A percentile compares a stretch with the other conserved stretches of the same genome.
These are phyloP conservation scores for Hymenoscyphus occultus DNA, from an alignment of 2,329 filamentous ascomycete genomes.

Conservation along the genomic window DNA sequence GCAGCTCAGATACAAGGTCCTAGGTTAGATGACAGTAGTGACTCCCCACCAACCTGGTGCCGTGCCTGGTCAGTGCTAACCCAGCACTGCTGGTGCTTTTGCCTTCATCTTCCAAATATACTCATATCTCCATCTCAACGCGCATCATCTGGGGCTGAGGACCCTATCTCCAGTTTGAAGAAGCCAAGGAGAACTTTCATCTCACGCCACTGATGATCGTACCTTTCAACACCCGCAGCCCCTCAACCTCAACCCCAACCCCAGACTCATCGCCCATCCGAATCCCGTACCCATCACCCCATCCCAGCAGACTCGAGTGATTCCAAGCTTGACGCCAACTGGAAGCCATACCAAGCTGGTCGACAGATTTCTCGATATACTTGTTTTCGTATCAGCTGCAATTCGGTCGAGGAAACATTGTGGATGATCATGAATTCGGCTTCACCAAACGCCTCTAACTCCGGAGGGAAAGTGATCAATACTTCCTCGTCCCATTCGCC, in stretches of 20 bases:
- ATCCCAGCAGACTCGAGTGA: background rate
- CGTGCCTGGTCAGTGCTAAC: background rate
- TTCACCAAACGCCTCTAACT: slow-evolving; percentile 30
- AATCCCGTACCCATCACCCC: background rate
- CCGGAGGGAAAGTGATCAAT: slow-evolving; percentile 35
- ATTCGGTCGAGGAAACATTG: background rate
- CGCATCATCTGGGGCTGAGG: slow-evolving; percentile 1
- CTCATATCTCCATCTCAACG: background rate
- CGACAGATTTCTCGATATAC: background rate
- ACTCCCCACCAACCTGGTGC: background rate
- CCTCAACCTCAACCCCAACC: background rate
- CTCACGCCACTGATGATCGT: background rate
- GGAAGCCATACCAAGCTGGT: background rate
- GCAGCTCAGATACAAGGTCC: background rate
- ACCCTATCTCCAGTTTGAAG: background rate
- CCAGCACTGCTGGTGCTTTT: slow-evolving; percentile 1
- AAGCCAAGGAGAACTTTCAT: background rate
- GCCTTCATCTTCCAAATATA: background rate
- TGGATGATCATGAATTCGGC: slow-evolving; percentile 35
- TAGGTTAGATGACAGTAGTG: background rate
- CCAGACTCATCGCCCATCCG: background rate
- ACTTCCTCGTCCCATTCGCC: slow-evolving; percentile 32
- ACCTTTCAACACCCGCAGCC: background rate
- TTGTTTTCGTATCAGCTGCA: background rate
- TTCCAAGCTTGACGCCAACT: background rate